Percentiles rank a stretch among this genome's conserved stretches.
Conservation (phyloP, 345 rosid genomes). For the Populus simonii region DNA sequence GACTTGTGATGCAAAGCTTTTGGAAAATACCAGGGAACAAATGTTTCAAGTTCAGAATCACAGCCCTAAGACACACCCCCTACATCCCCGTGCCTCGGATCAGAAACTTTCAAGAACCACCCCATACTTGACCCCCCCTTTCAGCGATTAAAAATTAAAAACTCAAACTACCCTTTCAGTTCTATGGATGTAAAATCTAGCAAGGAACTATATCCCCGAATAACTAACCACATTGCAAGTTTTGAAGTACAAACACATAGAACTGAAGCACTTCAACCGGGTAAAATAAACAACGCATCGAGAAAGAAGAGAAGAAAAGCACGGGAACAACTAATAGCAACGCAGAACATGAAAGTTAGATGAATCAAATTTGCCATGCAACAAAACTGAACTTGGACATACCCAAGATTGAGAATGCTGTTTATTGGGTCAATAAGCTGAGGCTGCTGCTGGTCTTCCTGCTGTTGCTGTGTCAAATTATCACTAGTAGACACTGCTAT, state of each 20-base stretch:
- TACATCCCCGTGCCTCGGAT: neutral
- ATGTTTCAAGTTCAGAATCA: neutral
- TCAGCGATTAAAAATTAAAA: neutral
- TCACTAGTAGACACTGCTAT: constrained; percentile 51
- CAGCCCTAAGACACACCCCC: neutral
- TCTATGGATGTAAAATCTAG: neutral
- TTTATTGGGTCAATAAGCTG: constrained; percentile 83
- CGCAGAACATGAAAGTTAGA: neutral
- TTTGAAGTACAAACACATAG: neutral
- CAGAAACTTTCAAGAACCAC: neutral
- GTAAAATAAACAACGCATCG: neutral
- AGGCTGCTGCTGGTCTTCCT: constrained; percentile 55
- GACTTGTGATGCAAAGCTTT: neutral
- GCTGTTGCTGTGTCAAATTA: constrained; percentile 48
- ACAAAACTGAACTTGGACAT: constrained; percentile 13
- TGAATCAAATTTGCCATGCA: neutral
- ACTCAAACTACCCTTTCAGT: neutral
- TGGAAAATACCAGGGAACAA: neutral
- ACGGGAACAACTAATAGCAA: neutral
- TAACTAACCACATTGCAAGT: neutral
- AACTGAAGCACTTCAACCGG: neutral
- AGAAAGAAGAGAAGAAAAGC: neutral
- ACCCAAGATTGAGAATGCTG: constrained; percentile 89
- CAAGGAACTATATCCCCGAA: neutral
- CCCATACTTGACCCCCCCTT: neutral